A percentile compares a stretch with the other conserved stretches of the same genome.
Evolutionary conservation across 495 filamentous ascomycete genomes (phyloP).

Genomic region (Penicillium odoratum): DNA sequence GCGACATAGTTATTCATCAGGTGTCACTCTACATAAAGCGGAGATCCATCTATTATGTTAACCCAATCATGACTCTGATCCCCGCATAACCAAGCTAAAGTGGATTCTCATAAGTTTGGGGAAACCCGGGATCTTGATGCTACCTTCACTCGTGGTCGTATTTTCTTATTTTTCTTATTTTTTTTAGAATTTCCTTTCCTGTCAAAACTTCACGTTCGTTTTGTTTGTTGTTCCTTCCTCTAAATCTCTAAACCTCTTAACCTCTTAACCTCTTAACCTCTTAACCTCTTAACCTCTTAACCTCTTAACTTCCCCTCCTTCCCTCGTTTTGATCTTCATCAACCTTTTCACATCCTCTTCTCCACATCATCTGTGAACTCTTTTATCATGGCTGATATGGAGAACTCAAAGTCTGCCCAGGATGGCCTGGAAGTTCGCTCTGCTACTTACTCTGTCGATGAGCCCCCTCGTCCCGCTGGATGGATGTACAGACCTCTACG

Average conservation of each 20-base stretch:
- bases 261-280: neutral
- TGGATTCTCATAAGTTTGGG: neutral
- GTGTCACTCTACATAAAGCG: constrained; percentile 21
- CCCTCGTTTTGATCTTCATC: neutral
- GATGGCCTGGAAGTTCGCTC: constrained; percentile 8
- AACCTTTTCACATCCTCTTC: neutral
- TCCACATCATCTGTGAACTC: constrained; percentile 1
- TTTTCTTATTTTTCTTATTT: constrained; percentile 7
- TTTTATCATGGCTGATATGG: constrained; percentile 16
- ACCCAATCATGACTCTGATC: neutral
- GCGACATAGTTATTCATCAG: neutral
- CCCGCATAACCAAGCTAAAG: constrained; percentile 3
- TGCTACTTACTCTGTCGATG: constrained; percentile 1
- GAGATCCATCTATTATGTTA: neutral
- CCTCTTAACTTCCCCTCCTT: neutral
- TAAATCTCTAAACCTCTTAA: neutral
- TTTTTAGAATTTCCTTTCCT: neutral
- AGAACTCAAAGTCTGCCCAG: constrained; percentile 15
- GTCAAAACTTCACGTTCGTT: neutral
- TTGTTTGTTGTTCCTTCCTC: constrained; percentile 2
- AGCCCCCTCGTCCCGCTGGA: constrained; percentile 28
- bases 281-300: neutral
- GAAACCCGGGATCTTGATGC: constrained; percentile 9
- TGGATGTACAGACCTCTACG: constrained; percentile 53
- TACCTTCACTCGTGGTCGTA: constrained; percentile 28